Evolutionary conservation across 164 flowering plant species (phyloP), one percentile per base, ranked within the genome.

Genomic region (Euptelea pleiosperma): DNA sequence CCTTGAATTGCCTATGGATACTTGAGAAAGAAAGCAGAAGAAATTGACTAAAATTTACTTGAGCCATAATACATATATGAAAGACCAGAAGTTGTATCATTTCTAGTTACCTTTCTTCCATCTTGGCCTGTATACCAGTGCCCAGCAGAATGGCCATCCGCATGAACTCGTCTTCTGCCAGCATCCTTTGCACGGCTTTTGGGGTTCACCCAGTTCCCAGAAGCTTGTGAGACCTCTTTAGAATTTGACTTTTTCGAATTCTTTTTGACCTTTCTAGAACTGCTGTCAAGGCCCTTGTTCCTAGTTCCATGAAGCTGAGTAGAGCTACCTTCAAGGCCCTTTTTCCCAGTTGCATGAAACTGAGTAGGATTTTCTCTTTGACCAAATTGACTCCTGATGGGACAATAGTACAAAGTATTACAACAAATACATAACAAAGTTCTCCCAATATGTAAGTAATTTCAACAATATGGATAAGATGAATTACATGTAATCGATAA

Each of bases 401-500:
- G 39, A 58, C 48, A 63, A 43, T 22, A 54, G 31, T 12, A 65
- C 12, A 58, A 8, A 26, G 16, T 1, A 22, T 39, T n/a, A 52
- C 15, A 40, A 58, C 24, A 48, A 10, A 18, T 9, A 61, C 35
- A 59, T 11, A 4, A 40, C 6, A 21, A 60, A 45, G 18, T 8
- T 52, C 8, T 18, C 25, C 4, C 9, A 34, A 28, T 11, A 39
- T 49, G 36, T 11, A 49, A 6, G 21, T 8, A 61, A 9, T 4
- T 8, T 26, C 21, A n/a, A 21, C 18, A 44, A 5, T 18, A 10
- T 5, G 49, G 37, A 29, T 16, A 52, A 60, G 50, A 41, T 50
- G 26, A 60, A 48, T 57, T 80, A 83, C 97, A 75, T 78, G 79
- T 86, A 93, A 76, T 93, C 83, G 68, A 93, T 80, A 29, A 33